Conservation (phyloP, 2,329 filamentous ascomycete genomes). For the Beauveria varroae region DNA sequence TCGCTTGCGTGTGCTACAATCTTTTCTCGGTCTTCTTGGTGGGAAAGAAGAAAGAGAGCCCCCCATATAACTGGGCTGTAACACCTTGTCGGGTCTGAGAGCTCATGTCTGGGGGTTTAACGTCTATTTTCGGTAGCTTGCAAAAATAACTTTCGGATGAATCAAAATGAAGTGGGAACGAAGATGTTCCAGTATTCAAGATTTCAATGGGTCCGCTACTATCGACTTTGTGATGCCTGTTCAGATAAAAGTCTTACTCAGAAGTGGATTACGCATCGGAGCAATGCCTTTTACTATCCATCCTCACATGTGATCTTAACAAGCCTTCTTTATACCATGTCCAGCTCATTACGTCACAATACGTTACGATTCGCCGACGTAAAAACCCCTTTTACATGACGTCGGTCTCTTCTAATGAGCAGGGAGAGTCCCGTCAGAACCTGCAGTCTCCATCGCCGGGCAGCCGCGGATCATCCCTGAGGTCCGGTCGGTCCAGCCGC, state of each 20-base stretch:
- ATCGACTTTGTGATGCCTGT: not conserved
- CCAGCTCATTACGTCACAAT: not conserved
- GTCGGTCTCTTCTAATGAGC: not conserved
- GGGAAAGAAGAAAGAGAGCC: conserved; percentile 11
- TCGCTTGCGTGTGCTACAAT: conserved; percentile 11
- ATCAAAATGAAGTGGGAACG: conserved; percentile 7
- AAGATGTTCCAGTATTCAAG: not conserved
- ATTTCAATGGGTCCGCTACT: not conserved
- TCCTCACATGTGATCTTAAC: not conserved
- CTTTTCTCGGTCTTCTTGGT: conserved; percentile 13
- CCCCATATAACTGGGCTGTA: not conserved
- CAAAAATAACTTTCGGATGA: conserved; percentile 9
- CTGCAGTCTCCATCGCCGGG: not conserved
- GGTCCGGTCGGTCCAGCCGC: not conserved
- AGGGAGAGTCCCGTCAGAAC: not conserved
- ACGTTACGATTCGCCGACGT: not conserved
- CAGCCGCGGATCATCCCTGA: not conserved
- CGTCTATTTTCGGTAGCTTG: conserved; percentile 12
- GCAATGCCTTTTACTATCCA: not conserved
- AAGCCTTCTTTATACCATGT: not conserved
- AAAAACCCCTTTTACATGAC: not conserved
- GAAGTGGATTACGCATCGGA: not conserved
- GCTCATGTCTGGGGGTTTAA: conserved; percentile 1
- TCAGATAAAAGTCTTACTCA: not conserved
- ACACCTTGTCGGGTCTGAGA: not conserved